Conservation (phyloP, 2,329 filamentous ascomycete species). For the Xylariales sp. region DNA sequence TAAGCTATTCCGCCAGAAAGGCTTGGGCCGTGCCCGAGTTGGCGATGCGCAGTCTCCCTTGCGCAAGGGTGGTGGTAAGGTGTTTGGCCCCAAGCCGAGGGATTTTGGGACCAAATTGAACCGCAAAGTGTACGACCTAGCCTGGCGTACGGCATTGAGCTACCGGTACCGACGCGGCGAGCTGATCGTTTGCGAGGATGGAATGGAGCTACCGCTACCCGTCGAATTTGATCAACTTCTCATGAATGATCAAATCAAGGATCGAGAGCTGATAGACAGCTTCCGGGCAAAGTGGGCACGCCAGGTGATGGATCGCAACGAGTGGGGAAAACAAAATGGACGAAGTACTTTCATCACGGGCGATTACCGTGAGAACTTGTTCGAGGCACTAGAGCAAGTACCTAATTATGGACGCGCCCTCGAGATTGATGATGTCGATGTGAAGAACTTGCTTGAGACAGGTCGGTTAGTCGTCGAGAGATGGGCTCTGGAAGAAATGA, state of each 20-base stretch:
- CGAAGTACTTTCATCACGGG: slow-evolving; percentile 73
- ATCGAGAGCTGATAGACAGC: slow-evolving; percentile 46
- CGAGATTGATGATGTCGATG: slow-evolving; percentile 76
- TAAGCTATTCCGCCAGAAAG: slow-evolving; percentile 87
- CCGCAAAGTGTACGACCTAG: slow-evolving; percentile 89
- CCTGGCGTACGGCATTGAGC: slow-evolving; percentile 89
- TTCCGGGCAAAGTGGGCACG: slow-evolving; percentile 60
- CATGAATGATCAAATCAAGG: slow-evolving; percentile 27
- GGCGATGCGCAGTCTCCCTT: slow-evolving; percentile 81
- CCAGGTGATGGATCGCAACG: slow-evolving; percentile 66
- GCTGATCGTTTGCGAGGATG: slow-evolving; percentile 77
- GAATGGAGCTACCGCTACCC: slow-evolving; percentile 61
- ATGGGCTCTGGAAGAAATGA: slow-evolving; percentile 69
- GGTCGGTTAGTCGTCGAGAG: slow-evolving; percentile 85
- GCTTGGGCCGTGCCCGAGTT: slow-evolving; percentile 71
- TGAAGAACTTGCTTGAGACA: slow-evolving; percentile 87
- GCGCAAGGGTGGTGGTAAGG: slow-evolving; percentile 78
- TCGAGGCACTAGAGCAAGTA: slow-evolving; percentile 59
- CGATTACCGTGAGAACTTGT: slow-evolving; percentile 56
- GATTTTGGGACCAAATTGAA: slow-evolving; percentile 84
- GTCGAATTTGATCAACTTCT: slow-evolving; percentile 41
- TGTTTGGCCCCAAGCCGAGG: slow-evolving; percentile 84
- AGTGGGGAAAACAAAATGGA: slow-evolving; percentile 63
- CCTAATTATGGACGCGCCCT: slow-evolving; percentile 66
- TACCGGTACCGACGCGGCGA: slow-evolving; percentile 87